A percentile compares a stretch with the other conserved stretches of the same genome.
Evolutionary conservation across 495 filamentous ascomycete species (phyloP).

Genomic region (Barbatosphaeria neglecta): DNA sequence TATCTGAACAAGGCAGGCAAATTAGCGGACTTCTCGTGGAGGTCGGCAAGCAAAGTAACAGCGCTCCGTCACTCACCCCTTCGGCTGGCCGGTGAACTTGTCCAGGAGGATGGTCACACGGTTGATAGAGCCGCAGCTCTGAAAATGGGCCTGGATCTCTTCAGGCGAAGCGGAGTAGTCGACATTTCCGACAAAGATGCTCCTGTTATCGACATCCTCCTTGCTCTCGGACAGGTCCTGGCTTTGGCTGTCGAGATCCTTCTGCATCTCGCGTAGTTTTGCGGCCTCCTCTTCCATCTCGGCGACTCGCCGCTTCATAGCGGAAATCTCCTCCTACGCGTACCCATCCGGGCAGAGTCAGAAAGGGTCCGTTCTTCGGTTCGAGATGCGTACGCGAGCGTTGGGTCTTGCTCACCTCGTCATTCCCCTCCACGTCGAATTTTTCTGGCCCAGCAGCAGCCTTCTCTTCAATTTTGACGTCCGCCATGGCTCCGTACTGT

Average conservation of each 20-base stretch:
- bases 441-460: constrained; percentile 17
- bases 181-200: constrained; percentile 97
- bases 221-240: constrained; percentile 80
- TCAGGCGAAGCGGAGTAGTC: constrained; percentile 97
- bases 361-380: too few species aligned
- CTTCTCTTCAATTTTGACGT: constrained; percentile 13
- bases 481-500: constrained; percentile 10
- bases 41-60: constrained; percentile 7
- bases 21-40: not conserved
- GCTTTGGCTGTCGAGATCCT: constrained; percentile 70
- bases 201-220: constrained; percentile 90
- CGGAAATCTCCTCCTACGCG: constrained; percentile 70
- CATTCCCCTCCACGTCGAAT: constrained; percentile 30
- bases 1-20: constrained; percentile 50
- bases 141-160: constrained; percentile 98
- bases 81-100: constrained; percentile 96
- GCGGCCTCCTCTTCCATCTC: constrained; percentile 99
- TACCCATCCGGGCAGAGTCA: not conserved
- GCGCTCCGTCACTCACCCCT: constrained; percentile 58
- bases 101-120: constrained; percentile 95
- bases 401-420: constrained; percentile 25
- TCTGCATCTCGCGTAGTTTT: constrained; percentile 95
- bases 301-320: constrained; percentile 94
- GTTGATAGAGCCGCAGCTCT: constrained; percentile 95
- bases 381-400: not conserved